Conservation (phyloP, 305 asterid species). For the Fraxinus baroniana region DNA sequence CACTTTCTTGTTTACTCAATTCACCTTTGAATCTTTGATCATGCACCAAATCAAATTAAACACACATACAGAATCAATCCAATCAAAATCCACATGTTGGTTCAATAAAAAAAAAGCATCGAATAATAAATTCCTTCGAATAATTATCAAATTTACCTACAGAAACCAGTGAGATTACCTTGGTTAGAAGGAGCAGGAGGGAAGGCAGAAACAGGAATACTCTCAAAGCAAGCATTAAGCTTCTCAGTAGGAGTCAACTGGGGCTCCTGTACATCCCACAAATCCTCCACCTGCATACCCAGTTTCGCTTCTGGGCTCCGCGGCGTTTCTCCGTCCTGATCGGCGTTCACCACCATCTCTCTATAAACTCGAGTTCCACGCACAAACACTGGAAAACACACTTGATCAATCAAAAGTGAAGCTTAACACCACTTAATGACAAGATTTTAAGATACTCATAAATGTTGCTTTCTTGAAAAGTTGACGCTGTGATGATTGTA, state of each 20-base stretch:
- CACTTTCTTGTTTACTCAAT: conserved; percentile 11
- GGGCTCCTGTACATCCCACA: conserved; percentile 90
- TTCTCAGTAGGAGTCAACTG: conserved; percentile 93
- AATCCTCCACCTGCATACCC: conserved; percentile 93
- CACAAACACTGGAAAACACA: conserved; percentile 5
- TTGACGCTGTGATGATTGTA: conserved; percentile 17
- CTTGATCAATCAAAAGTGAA: neutral
- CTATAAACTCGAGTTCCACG: neutral
- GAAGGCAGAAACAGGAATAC: conserved; percentile 89
- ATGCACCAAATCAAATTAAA: neutral
- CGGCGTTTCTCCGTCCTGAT: conserved; percentile 57
- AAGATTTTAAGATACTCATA: conserved; percentile 1
- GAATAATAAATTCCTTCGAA: neutral
- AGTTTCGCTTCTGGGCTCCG: conserved; percentile 93
- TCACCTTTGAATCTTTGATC: neutral
- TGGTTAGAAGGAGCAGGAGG: conserved; percentile 78
- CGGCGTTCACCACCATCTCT: conserved; percentile 50
- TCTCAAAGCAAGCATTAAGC: conserved; percentile 94
- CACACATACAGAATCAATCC: conserved; percentile 1
- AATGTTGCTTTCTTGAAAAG: conserved; percentile 27
- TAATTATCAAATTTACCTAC: neutral
- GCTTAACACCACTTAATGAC: neutral
- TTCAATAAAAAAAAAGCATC: conserved; percentile 1
- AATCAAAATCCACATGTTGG: neutral
- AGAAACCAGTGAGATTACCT: conserved; percentile 35